A percentile compares a stretch with the other conserved stretches of the same genome.
These are phyloP conservation scores for Melaleuca alternifolia DNA, from an alignment of 345 rosid genomes.

Conservation along the genomic window DNA sequence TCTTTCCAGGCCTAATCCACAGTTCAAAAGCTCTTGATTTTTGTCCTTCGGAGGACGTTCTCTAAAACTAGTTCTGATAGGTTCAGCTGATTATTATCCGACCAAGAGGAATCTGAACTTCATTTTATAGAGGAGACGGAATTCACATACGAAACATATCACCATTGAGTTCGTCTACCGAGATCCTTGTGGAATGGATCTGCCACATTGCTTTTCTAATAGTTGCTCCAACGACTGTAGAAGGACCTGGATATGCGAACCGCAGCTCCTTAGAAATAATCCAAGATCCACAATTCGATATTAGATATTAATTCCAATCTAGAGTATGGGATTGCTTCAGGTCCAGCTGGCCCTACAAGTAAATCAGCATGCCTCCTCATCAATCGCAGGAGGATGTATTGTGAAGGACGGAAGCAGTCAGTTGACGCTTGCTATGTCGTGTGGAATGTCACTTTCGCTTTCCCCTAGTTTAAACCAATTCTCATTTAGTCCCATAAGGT, in stretches of 20 bases:
- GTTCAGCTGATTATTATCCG: background rate
- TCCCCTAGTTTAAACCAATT: background rate
- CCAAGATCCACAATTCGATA: background rate
- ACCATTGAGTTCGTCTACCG: background rate
- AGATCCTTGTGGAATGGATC: background rate
- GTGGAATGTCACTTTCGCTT: background rate
- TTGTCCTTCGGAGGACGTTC: background rate
- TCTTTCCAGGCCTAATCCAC: no score
- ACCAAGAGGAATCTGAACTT: background rate
- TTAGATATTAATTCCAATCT: background rate
- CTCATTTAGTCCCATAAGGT: background rate
- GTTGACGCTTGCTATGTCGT: background rate
- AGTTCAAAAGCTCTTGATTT: background rate
- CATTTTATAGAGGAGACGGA: background rate
- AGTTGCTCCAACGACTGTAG: background rate
- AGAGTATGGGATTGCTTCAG: background rate
- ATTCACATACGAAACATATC: background rate
- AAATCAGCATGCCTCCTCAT: background rate
- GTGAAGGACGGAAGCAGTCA: background rate
- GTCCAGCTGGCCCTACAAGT: background rate
- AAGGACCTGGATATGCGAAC: background rate
- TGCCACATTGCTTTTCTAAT: background rate
- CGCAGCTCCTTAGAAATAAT: background rate
- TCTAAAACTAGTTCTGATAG: background rate
- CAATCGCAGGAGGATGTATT: background rate